Conservation (phyloP, 805 yeast genomes). For the Isabelozyma gotoi region DNA sequence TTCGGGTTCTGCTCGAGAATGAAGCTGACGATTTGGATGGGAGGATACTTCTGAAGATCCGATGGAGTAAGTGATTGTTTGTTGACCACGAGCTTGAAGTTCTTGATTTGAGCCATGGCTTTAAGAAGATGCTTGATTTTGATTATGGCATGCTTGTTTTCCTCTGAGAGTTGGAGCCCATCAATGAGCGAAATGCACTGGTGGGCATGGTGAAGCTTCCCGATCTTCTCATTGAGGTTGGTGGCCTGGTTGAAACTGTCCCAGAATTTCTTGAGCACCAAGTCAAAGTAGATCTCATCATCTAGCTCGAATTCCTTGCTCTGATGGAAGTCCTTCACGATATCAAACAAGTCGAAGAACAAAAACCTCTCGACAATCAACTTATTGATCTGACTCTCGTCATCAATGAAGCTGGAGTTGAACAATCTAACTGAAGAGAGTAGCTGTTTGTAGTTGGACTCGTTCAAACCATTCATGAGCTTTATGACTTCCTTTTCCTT, state of each 20-base stretch:
- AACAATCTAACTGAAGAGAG: constrained; percentile 18
- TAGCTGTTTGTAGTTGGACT: constrained; percentile 20
- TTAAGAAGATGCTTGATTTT: constrained; percentile 35
- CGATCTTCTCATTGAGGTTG: constrained; percentile 32
- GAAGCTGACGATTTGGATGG: constrained; percentile 36
- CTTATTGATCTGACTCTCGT: constrained; percentile 12
- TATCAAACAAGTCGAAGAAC: constrained; percentile 24
- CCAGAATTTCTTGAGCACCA: constrained; percentile 32
- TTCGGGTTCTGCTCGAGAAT: constrained; percentile 55
- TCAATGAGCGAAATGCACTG: constrained; percentile 29
- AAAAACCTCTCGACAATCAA: constrained; percentile 29
- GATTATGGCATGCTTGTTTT: constrained; percentile 10
- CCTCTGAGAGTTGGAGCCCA: constrained; percentile 3
- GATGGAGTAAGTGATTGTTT: constrained; percentile 36
- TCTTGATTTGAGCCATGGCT: constrained; percentile 33
- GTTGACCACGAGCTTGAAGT: constrained; percentile 31
- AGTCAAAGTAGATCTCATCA: constrained; percentile 11
- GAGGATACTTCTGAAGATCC: constrained; percentile 20
- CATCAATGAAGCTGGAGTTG: constrained; percentile 17
- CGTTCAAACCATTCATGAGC: constrained; percentile 21
- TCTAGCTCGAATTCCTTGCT: constrained; percentile 5
- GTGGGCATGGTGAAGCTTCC: constrained; percentile 23
- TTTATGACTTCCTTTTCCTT: constrained; percentile 26
- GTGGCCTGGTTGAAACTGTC: constrained; percentile 27
- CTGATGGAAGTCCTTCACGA: constrained; percentile 14